Evolutionary conservation across 352 stramenopile species (phyloP), one percentile per base, ranked within the genome.

Genomic region (Chrysophaeum taylorii): DNA sequence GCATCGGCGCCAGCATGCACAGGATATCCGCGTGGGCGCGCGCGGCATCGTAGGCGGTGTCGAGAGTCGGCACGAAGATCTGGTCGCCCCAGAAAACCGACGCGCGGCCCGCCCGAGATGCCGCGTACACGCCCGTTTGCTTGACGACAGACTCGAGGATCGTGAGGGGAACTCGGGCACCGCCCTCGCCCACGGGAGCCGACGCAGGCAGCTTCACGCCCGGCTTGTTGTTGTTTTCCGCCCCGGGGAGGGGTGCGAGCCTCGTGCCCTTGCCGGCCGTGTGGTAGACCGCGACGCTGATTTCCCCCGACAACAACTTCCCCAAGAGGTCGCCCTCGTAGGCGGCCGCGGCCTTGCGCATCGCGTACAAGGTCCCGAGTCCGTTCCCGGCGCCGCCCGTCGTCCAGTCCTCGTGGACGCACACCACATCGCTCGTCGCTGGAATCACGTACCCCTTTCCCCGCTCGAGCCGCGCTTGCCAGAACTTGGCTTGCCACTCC

Each of bases 161-260:
- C 21, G 92, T 98, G 78, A 98, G 94, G 42, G 91, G 88, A 75
- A 94, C 86, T 29, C 85, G 84, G 61, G 87, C 83, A 37, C 92
- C 85, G 69, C 85, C 83, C 48, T 92, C 84, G n/a, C 41, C 69
- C 2, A 84, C 48, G 68, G 76, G 35, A 75, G 95, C 82, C 77
- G 91, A 94, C 50, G 93, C 90, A 2, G 93, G 93, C 36, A 98
- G 84, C 89, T 98, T 98, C 52, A 98, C 94, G 67, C 93, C 94
- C 31, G 93, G 96, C 82, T 98, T 98, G 85, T 98, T 98, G 82
- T 98, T 98, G 83, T 98, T 98, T 76, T 98, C 94, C 62, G 85
- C 94, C 42, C 93, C 94, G 7, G 93, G 92, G 41, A 98, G 81
- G 48, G 93, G 94, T 45, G 94, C 93, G 29, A 98, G 85, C 29